Evolutionary conservation across 164 flowering plant genomes (phyloP), one percentile per base, ranked within the genome.

Genomic region (Berberis vulgaris): DNA sequence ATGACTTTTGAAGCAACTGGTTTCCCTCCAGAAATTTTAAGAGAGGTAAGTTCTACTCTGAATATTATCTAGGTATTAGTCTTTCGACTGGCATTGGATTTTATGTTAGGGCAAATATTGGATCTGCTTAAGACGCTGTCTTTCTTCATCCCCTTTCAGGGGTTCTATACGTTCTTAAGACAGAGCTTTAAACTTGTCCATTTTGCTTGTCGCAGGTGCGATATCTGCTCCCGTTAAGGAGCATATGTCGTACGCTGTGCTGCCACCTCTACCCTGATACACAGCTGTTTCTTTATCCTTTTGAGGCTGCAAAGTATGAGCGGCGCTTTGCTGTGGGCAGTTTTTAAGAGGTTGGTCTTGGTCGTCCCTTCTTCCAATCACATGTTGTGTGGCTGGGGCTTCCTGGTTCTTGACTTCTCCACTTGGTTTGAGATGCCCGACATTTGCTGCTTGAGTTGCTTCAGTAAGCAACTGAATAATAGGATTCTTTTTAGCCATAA

Each of bases 231-330:
- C 60, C 40, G 41, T 11, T n/a, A 41, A 57, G 60, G 60, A 57
- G 60, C 60, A 57, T 39, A 57, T 57, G 60, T 57, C 60, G 60
- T 57, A 57, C 60, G 45, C 98, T 57, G 60, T n/a, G 44, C 60
- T 41, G 60, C 60, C 41, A 57, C 41, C 12, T 41, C 41, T 57
- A 41, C 60, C 60, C 60, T 9, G 45, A 57, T 57, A 57, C 60
- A 57, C 60, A 75, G 81, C 81, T 81, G 76, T 71, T 81, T 76
- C 73, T 80, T 79, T 78, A 82, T 78, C 74, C 81, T 85, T 83
- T 83, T 43, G 60, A 45, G 60, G 43, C 42, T 40, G 60, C 60
- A 57, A 57, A 57, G 41, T 40, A 57, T 42, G 42, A 45, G 40
- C 41, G 60, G 60, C 40, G 43, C 60, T 57, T 41, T 57, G 44